Percentiles rank a stretch among this genome's conserved stretches.
Conservation (phyloP, 768 basidiomycete species). For the Lentinus brumalis region DNA sequence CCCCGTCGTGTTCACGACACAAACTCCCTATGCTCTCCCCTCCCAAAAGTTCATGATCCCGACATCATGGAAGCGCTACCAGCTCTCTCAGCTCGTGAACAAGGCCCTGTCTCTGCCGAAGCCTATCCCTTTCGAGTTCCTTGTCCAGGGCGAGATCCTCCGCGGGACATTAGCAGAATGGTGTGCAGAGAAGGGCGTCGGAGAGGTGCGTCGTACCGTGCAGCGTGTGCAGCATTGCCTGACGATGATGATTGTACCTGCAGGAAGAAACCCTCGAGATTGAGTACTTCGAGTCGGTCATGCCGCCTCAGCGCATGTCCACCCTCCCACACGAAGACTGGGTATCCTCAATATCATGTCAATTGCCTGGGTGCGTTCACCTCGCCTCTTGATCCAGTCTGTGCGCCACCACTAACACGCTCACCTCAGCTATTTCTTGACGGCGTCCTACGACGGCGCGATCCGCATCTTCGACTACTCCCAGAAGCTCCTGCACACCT, state of each 20-base stretch:
- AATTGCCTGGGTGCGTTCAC: conserved; percentile 50
- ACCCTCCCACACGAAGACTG: conserved; percentile 89
- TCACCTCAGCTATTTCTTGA: conserved; percentile 61
- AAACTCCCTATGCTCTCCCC: conserved; percentile 73
- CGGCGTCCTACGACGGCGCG: conserved; percentile 80
- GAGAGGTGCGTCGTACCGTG: conserved; percentile 53
- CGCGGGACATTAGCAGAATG: conserved; percentile 72
- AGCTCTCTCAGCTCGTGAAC: conserved; percentile 96
- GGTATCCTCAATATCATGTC: conserved; percentile 81
- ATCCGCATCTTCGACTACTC: conserved; percentile 76
- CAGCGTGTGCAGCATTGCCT: not conserved
- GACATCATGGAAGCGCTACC: conserved; percentile 87
- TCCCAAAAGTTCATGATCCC: conserved; percentile 94
- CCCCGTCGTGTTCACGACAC: conserved; percentile 73
- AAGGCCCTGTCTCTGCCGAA: conserved; percentile 78
- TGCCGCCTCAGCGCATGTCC: conserved; percentile 83
- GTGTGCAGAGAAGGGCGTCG: conserved; percentile 68
- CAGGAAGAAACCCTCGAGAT: conserved; percentile 91
- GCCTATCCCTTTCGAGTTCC: conserved; percentile 90
- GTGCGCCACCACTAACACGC: no score
- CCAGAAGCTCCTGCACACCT: conserved; percentile 52
- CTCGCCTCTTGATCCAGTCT: not conserved
- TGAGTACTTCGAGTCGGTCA: conserved; percentile 87
- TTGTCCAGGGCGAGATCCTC: conserved; percentile 82
- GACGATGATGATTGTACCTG: not conserved